phyloP scores from a whole-genome alignment of 2,329 filamentous ascomycete genomes.

The Colletotrichum higginsianum region DNA sequence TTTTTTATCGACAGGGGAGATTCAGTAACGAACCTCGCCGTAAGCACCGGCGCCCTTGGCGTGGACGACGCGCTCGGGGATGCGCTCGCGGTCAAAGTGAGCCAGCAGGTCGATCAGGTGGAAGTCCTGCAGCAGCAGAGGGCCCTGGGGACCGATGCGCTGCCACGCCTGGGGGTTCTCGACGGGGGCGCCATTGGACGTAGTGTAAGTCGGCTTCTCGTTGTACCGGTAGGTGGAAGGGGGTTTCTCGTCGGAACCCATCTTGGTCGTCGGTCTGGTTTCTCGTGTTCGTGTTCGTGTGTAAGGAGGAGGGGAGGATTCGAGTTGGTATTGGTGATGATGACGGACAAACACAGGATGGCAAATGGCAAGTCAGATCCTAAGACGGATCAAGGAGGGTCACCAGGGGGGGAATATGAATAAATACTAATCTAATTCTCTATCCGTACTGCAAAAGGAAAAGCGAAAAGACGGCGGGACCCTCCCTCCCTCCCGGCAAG shows the following conservation, averaged over 20 bases:
- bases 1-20: too few relatives aligned
- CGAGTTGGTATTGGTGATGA: slow-evolving; percentile 7
- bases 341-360: slow-evolving; percentile 11
- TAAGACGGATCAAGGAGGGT: slow-evolving; percentile 20
- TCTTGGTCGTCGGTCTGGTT: slow-evolving; percentile 47
- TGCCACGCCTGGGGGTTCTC: slow-evolving; percentile 64
- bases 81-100: slow-evolving; percentile 67
- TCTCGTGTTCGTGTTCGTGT: slow-evolving; percentile 18
- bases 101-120: slow-evolving; percentile 75
- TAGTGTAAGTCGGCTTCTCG: slow-evolving; percentile 71
- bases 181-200: slow-evolving; percentile 72
- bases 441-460: slow-evolving; percentile 12
- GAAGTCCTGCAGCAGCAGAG: slow-evolving; percentile 75
- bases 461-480: slow-evolving; percentile 32
- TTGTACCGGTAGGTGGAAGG: slow-evolving; percentile 67
- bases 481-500: slow-evolving; percentile 1
- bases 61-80: slow-evolving; percentile 69
- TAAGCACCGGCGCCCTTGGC: slow-evolving; percentile 72
- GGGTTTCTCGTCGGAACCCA: slow-evolving; percentile 60
- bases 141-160: slow-evolving; percentile 69
- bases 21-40: slow-evolving; percentile 53
- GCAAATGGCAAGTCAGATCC: slow-evolving; percentile 31
- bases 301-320: neutral
- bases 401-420: slow-evolving; percentile 21
- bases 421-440: slow-evolving; percentile 33